Conservation (phyloP, 331 rosid species). For the Cucumis variabilis region DNA sequence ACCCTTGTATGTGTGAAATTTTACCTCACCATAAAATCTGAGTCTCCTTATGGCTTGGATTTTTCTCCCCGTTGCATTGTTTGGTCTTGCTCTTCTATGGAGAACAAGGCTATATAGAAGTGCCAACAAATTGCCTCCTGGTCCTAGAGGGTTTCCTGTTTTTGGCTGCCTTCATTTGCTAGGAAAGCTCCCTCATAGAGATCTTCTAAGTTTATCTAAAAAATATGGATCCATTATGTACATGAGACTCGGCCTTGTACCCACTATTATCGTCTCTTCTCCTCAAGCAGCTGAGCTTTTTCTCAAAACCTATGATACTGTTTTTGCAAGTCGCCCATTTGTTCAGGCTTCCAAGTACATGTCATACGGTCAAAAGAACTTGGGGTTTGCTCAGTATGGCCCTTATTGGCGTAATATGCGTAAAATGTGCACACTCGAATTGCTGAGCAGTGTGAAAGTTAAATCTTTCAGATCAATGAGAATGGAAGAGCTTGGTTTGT, state of each 20-base stretch:
- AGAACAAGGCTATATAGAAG: not conserved
- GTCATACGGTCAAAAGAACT: constrained; percentile 44
- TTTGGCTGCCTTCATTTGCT: constrained; percentile 58
- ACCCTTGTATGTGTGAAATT: not conserved
- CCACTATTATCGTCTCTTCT: constrained; percentile 65
- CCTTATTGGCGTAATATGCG: constrained; percentile 68
- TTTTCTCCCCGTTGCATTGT: not conserved
- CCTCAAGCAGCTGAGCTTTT: constrained; percentile 70
- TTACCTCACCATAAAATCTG: not conserved
- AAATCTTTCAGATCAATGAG: constrained; percentile 56
- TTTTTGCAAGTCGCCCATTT: constrained; percentile 66
- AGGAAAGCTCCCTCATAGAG: constrained; percentile 50
- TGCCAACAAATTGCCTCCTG: constrained; percentile 50
- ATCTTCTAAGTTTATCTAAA: constrained; percentile 46
- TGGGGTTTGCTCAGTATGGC: constrained; percentile 49
- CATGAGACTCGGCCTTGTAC: constrained; percentile 52
- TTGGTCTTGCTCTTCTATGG: not conserved
- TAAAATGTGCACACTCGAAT: constrained; percentile 63
- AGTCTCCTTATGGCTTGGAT: constrained; percentile 3
- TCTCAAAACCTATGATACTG: constrained; percentile 62
- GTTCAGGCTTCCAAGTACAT: constrained; percentile 40
- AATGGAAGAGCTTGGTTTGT: constrained; percentile 53
- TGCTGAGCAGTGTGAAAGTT: constrained; percentile 53
- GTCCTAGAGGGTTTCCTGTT: constrained; percentile 70
- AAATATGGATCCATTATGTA: constrained; percentile 67